phyloP scores from a whole-genome alignment of 306 rosid species.

The Rosa multiflora region DNA sequence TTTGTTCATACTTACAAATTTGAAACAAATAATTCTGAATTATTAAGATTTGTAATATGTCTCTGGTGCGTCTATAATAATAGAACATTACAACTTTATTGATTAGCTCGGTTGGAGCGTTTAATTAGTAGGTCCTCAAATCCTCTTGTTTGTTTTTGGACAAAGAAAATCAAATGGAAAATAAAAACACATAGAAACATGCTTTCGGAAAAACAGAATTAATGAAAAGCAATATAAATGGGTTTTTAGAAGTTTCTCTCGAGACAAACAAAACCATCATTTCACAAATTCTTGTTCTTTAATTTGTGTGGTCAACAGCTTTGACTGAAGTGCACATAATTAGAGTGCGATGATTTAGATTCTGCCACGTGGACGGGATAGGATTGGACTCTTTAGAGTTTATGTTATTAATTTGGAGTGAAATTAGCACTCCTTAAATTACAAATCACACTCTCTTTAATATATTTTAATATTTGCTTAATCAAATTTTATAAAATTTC shows the following conservation, averaged over 20 bases:
- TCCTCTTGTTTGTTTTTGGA: neutral
- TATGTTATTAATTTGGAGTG: too few species aligned
- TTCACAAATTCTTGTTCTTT: neutral
- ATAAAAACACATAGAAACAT: neutral
- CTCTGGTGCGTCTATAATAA: neutral
- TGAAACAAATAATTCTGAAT: neutral
- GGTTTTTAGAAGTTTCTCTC: conserved; percentile 6
- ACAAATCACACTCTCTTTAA: too few species aligned
- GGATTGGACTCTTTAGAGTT: too few species aligned
- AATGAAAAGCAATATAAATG: neutral
- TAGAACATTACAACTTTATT: neutral
- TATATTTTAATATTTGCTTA: too few species aligned
- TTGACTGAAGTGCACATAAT: conserved; percentile 7
- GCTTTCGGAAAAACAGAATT: neutral
- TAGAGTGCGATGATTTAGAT: neutral
- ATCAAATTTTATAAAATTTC: too few species aligned
- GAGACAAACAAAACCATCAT: conserved; percentile 22
- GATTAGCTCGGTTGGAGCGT: neutral
- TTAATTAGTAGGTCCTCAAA: neutral
- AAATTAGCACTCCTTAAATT: too few species aligned
- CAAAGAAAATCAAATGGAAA: neutral
- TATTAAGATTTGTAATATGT: neutral
- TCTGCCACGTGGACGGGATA: conserved; percentile 27
- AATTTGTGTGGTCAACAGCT: conserved; percentile 9
- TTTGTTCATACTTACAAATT: neutral